These are phyloP conservation scores for Podaxis sp. DNA, from an alignment of 768 basidiomycete genomes.

Conservation along the genomic window DNA sequence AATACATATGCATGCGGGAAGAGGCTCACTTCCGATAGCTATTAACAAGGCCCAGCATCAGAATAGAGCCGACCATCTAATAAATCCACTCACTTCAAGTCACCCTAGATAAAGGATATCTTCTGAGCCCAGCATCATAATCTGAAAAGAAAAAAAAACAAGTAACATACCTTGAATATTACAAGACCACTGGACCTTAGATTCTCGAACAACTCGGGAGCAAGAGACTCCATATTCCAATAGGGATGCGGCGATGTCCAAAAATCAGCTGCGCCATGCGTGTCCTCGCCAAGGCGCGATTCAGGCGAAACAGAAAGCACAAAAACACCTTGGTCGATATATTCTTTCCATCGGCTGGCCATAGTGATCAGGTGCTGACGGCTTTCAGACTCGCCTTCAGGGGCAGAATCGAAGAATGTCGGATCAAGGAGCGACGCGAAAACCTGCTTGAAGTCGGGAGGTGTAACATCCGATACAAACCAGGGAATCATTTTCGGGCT, in stretches of 20 bases:
- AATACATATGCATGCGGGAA: background rate
- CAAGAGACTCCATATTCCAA: slow-evolving; percentile 65
- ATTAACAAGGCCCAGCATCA: slow-evolving; percentile 10
- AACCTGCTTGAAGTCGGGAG: slow-evolving; percentile 71
- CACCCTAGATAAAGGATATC: slow-evolving; percentile 52
- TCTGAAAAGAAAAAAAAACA: slow-evolving; percentile 2
- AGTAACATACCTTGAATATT: slow-evolving; percentile 69
- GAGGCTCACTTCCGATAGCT: slow-evolving; percentile 81
- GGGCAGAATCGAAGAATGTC: slow-evolving; percentile 54
- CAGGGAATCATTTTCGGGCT: slow-evolving; percentile 95
- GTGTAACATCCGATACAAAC: slow-evolving; percentile 96
- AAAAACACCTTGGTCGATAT: slow-evolving; percentile 74
- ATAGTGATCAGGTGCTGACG: slow-evolving; percentile 52
- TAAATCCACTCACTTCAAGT: slow-evolving; percentile 74
- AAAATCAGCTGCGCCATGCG: slow-evolving; percentile 41
- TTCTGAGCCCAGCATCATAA: slow-evolving; percentile 1
- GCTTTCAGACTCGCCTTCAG: slow-evolving; percentile 18
- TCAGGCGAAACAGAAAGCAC: slow-evolving; percentile 64
- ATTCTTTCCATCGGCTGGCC: slow-evolving; percentile 68
- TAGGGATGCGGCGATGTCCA: slow-evolving; percentile 80
- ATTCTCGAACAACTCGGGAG: slow-evolving; percentile 47
- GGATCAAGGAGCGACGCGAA: slow-evolving; percentile 59
- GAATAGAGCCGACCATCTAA: background rate
- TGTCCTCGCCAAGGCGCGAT: slow-evolving; percentile 50
- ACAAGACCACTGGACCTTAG: slow-evolving; percentile 65